Evolutionary conservation across 1,284 basidiomycete species (phyloP).

Genomic region (Cryptococcus jaspeensis): DNA sequence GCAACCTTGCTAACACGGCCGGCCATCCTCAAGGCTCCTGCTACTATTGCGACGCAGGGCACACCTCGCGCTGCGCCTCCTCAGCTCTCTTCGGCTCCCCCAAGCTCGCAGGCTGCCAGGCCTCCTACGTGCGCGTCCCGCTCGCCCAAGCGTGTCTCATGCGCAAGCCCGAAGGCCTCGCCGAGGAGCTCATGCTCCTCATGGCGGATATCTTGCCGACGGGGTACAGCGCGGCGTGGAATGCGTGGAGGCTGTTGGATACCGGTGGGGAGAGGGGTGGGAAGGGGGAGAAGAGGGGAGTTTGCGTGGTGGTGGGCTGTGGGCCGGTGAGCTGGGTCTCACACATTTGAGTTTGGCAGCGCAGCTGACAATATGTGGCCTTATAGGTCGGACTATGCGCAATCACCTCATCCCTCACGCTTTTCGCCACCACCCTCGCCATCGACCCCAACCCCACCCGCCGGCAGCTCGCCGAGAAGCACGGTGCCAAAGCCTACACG

Average conservation of each 20-base stretch:
- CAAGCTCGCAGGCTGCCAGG: conserved; percentile 74
- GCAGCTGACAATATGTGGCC: background rate
- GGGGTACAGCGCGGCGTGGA: conserved; percentile 51
- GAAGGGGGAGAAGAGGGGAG: conserved; percentile 33
- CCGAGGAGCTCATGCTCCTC: conserved; percentile 50
- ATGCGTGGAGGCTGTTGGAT: conserved; percentile 46
- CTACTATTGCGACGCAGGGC: conserved; percentile 67
- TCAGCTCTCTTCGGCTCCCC: conserved; percentile 71
- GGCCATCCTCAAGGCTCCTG: no score
- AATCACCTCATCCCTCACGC: conserved; percentile 48
- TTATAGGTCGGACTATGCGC: conserved; percentile 48
- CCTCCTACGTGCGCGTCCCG: conserved; percentile 79
- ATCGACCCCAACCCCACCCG: conserved; percentile 35
- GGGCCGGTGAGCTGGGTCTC: conserved; percentile 50
- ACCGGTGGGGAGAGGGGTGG: conserved; percentile 35
- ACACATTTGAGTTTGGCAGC: background rate
- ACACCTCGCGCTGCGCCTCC: conserved; percentile 71
- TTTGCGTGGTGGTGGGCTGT: conserved; percentile 52
- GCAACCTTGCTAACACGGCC: conserved; percentile 10
- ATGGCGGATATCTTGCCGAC: conserved; percentile 54
- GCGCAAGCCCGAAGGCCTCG: conserved; percentile 44
- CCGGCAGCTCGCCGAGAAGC: conserved; percentile 34
- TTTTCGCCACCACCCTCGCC: conserved; percentile 47
- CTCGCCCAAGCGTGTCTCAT: conserved; percentile 52
- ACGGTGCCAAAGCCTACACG: conserved; percentile 49